phyloP scores from a whole-genome alignment of 2,329 filamentous ascomycete species.

The Epichloe typhina region DNA sequence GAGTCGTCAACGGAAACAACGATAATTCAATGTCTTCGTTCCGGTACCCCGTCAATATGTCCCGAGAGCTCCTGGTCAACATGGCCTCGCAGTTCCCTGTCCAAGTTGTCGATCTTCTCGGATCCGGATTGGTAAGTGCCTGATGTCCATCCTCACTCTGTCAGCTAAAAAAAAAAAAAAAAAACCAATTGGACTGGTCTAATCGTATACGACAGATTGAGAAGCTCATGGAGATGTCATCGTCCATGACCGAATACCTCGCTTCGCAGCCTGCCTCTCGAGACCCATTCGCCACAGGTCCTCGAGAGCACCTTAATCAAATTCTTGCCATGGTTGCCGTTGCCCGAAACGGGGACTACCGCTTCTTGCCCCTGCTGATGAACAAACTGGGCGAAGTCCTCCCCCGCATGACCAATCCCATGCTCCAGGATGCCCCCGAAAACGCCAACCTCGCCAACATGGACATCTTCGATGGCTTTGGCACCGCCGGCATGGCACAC shows the following conservation, averaged over 20 bases:
- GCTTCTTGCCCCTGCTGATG: constrained; percentile 64
- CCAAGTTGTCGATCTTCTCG: constrained; percentile 64
- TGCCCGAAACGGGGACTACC: constrained; percentile 61
- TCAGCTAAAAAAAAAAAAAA: not conserved
- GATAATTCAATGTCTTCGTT: constrained; percentile 47
- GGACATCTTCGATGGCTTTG: constrained; percentile 55
- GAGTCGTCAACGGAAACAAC: constrained; percentile 29
- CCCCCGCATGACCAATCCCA: constrained; percentile 46
- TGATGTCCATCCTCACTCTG: not conserved
- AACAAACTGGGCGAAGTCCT: constrained; percentile 63
- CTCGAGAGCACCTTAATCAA: constrained; percentile 60
- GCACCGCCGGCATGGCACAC: constrained; percentile 47
- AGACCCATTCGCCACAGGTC: constrained; percentile 50
- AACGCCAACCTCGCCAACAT: constrained; percentile 37
- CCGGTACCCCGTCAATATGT: constrained; percentile 48
- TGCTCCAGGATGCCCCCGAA: constrained; percentile 46
- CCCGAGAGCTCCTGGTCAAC: constrained; percentile 46
- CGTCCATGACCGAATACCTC: constrained; percentile 60
- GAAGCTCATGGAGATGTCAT: constrained; percentile 67
- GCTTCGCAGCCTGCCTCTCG: constrained; percentile 47
- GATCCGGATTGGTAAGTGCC: constrained; percentile 53
- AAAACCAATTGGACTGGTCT: not conserved
- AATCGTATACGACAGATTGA: constrained; percentile 41
- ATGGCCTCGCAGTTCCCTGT: constrained; percentile 61
- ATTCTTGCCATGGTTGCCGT: constrained; percentile 54